phyloP scores from a whole-genome alignment of 2,329 filamentous ascomycete genomes.

The Monilinia fructigena region DNA sequence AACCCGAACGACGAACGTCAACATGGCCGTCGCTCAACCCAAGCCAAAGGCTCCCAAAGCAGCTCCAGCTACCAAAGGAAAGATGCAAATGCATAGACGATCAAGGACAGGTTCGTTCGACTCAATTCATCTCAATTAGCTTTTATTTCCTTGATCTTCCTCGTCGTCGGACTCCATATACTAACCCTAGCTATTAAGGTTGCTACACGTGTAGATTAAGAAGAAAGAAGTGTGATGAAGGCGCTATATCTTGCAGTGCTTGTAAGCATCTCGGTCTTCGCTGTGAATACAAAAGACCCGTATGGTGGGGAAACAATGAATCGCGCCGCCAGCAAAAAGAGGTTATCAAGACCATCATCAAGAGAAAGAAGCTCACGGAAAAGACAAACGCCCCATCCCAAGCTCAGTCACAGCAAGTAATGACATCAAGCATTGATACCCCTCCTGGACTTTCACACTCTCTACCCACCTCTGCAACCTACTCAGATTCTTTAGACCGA shows the following conservation, averaged over 20 bases:
- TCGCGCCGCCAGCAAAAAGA: conserved; percentile 86
- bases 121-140: conserved; percentile 44
- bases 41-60: conserved; percentile 60
- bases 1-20: conserved; percentile 39
- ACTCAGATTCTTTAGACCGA: conserved; percentile 70
- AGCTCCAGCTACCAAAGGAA: conserved; percentile 60
- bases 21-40: conserved; percentile 60
- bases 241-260: conserved; percentile 59
- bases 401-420: conserved; percentile 50
- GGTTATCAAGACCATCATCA: conserved; percentile 94
- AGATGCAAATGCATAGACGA: conserved; percentile 86
- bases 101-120: conserved; percentile 82
- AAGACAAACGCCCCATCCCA: conserved; percentile 63
- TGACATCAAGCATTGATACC: conserved; percentile 53
- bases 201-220: conserved; percentile 68
- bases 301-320: conserved; percentile 97
- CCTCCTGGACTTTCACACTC: conserved; percentile 80
- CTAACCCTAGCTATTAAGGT: conserved; percentile 44
- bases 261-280: conserved; percentile 71
- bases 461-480: conserved; percentile 75
- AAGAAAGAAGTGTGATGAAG: conserved; percentile 69
- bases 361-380: conserved; percentile 90
- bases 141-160: conserved; percentile 43
- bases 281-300: conserved; percentile 94
- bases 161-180: conserved; percentile 48